Conservation (phyloP, 164 flowering plant genomes). For the Vitis amurensis region DNA sequence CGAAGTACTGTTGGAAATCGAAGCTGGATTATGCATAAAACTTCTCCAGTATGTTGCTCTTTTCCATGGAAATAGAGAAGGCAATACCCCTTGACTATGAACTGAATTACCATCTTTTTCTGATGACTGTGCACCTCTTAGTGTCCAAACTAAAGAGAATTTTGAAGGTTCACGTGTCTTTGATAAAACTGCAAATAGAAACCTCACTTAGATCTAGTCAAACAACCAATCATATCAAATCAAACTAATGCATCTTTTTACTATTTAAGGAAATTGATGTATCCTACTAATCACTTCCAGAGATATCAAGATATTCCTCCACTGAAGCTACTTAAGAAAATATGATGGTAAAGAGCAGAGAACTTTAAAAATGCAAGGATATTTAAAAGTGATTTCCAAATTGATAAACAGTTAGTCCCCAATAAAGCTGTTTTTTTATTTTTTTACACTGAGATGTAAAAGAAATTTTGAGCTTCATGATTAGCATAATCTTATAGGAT, state of each 20-base stretch:
- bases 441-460: too few species aligned
- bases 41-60: slow-evolving; percentile 54
- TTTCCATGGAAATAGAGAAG: slow-evolving; percentile 76
- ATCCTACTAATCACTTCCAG: background rate
- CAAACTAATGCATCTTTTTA: background rate
- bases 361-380: background rate
- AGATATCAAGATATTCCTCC: slow-evolving; percentile 4
- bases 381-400: too few species aligned
- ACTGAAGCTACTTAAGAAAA: background rate
- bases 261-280: too few species aligned
- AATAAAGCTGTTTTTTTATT: too few species aligned
- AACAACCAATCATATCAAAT: background rate
- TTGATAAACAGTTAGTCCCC: too few species aligned
- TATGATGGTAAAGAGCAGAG: background rate
- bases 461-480: background rate
- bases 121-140: slow-evolving; percentile 36
- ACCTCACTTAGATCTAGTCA: background rate
- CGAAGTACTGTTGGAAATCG: slow-evolving; percentile 33
- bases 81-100: slow-evolving; percentile 33
- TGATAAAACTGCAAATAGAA: slow-evolving; percentile 34
- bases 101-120: slow-evolving; percentile 26
- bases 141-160: slow-evolving; percentile 69
- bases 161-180: slow-evolving; percentile 40
- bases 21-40: slow-evolving; percentile 23
- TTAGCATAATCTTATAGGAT: background rate